Percentiles rank a stretch among this genome's conserved stretches.
Evolutionary conservation across 305 asterid genomes (phyloP).

Genomic region (Nicotiana rustica): DNA sequence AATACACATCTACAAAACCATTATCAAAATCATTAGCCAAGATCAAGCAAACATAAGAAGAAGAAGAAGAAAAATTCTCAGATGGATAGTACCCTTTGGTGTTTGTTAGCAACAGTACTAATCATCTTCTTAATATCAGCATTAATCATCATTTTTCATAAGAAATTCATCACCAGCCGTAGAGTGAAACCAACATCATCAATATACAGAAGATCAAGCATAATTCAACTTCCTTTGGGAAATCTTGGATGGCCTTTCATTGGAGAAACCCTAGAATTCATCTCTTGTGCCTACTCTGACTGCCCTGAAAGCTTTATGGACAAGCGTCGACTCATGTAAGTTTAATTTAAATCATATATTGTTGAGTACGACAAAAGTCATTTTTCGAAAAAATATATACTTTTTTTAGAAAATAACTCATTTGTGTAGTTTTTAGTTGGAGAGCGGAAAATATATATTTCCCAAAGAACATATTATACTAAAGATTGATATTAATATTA

Average conservation of each 20-base stretch:
- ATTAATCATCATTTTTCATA: conserved; percentile 40
- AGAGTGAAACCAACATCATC: conserved; percentile 15
- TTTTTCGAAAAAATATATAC: neutral
- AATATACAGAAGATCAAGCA: conserved; percentile 34
- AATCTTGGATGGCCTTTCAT: conserved; percentile 82
- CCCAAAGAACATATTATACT: neutral
- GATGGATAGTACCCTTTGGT: conserved; percentile 46
- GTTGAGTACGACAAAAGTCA: neutral
- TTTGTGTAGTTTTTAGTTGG: too few species aligned
- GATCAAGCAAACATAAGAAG: neutral
- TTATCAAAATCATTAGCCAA: neutral
- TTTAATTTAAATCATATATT: too few species aligned
- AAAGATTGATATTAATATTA: neutral
- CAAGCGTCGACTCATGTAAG: conserved; percentile 79
- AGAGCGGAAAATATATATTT: neutral
- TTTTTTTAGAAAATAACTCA: neutral
- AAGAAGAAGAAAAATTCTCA: neutral
- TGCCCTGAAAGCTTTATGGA: conserved; percentile 72
- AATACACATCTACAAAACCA: conserved; percentile 12
- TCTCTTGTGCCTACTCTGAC: conserved; percentile 79
- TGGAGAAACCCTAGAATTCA: conserved; percentile 88
- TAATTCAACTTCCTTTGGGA: conserved; percentile 58
- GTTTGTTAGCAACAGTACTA: conserved; percentile 43
- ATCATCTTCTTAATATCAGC: conserved; percentile 38
- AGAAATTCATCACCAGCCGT: conserved; percentile 36